Percentiles rank a stretch among this genome's conserved stretches.
phyloP scores from a whole-genome alignment of 805 yeast genomes.

The Torulaspora delbrueckii region DNA sequence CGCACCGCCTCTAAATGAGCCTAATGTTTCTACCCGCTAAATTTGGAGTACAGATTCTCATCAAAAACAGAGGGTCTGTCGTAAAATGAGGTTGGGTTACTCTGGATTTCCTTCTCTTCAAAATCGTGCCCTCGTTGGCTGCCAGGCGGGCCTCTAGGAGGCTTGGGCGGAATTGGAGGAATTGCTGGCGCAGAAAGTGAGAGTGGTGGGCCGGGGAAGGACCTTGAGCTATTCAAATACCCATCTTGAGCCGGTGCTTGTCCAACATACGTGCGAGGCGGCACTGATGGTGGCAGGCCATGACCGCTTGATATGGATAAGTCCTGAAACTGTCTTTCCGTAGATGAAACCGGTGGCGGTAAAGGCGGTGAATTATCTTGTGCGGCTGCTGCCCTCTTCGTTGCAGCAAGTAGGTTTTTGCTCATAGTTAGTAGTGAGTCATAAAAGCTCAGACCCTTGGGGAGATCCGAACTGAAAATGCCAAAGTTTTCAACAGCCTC shows the following conservation, averaged over 20 bases:
- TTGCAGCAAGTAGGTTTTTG: constrained; percentile 16
- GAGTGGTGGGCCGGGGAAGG: not conserved
- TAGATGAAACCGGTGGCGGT: not conserved
- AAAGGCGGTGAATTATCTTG: not conserved
- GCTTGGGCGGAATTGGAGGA: constrained; percentile 26
- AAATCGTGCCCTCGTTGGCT: constrained; percentile 5
- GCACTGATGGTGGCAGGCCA: not conserved
- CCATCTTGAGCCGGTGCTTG: not conserved
- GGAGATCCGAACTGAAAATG: constrained; percentile 52
- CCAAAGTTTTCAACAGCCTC: constrained; percentile 55
- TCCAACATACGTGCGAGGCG: constrained; percentile 2
- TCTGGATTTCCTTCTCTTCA: constrained; percentile 26
- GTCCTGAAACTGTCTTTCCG: constrained; percentile 1
- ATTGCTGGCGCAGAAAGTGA: not conserved
- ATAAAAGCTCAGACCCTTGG: constrained; percentile 63
- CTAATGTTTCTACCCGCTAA: constrained; percentile 17
- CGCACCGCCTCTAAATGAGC: not conserved
- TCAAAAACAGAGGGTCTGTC: constrained; percentile 49
- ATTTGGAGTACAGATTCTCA: constrained; percentile 42
- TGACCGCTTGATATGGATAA: not conserved
- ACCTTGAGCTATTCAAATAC: not conserved
- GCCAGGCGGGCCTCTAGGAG: not conserved
- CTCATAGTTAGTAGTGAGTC: constrained; percentile 37
- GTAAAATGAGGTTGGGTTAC: constrained; percentile 41
- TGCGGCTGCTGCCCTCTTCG: not conserved